Base-by-base conservation (phyloP, 352 stramenopile species). In the Phytophthora meadii region DNA sequence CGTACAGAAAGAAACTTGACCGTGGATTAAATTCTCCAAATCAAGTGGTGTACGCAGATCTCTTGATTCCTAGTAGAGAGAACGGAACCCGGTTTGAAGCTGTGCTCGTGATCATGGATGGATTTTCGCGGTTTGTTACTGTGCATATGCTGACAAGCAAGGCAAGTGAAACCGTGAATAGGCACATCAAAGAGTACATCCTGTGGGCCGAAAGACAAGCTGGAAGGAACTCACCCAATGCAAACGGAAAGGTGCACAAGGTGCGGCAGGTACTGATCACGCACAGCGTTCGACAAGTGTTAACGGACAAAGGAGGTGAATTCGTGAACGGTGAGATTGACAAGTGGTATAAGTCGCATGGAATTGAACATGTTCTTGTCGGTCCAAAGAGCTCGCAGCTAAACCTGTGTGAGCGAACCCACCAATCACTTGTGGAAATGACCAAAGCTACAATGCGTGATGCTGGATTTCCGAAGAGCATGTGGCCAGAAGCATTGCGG, bases 381-480 rank as follows among this genome's bases (percentile, higher is more conserved):
- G 56, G 56, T 25, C 47, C 56, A 4, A 65, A 57, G 28, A 44
- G 56, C n/a, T 65, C 47, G 10, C 56, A 57, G 30, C 25, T 65
- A 3, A 65, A 57, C 37, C 14, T 57, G 14, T 65, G 56, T 14
- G 27, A 65, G 30, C 24, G 56, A 8, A 52, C 47, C 14, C 56
- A 57, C 17, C 47, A 57, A 27, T 57, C 47, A 15, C 30, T 57
- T 4, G 56, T 57, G 7, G 34, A 42, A 0, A 54, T 55, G 55
- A 55, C 25, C 5, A 63, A 42, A 15, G 36, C 46, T 8, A 44
- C 28, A 5, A 64, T 64, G 47, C 2, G 12, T 10, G 2, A 51
- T 5, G 15, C 56, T 17, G 56, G 37, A 5, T 64, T 64, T 45
- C 37, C 56, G 1, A 19, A 25, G 1, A 51, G 45, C 15, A 7